These are phyloP conservation scores for Uronychia setigera DNA, from an alignment of 73 alveolate genomes.

Conservation along the genomic window DNA sequence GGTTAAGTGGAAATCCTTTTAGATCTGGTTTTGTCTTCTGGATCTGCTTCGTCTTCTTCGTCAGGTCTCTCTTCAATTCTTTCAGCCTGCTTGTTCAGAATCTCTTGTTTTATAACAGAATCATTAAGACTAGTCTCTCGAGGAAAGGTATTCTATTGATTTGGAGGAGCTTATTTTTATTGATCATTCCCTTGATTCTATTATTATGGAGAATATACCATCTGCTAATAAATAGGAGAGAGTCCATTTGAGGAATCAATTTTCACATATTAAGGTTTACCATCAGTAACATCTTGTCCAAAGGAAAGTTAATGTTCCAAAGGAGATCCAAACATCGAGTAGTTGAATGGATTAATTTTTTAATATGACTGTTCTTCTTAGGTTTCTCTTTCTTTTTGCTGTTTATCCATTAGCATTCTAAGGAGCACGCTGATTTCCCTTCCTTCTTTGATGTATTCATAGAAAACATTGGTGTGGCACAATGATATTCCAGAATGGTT, in stretches of 20 bases:
- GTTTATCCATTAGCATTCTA: not conserved
- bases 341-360: not conserved
- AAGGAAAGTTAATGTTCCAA: too few species aligned
- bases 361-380: too few species aligned
- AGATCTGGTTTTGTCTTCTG: not conserved
- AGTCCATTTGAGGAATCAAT: too few species aligned
- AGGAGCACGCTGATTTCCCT: conserved; percentile 16
- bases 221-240: too few species aligned
- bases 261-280: too few species aligned
- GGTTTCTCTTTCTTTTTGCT: too few species aligned
- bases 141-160: too few species aligned
- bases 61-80: not conserved
- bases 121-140: not conserved
- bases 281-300: too few species aligned
- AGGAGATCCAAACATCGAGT: too few species aligned
- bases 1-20: not conserved
- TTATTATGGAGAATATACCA: too few species aligned
- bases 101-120: not conserved
- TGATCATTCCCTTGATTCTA: too few species aligned
- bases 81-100: not conserved
- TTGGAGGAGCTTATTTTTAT: too few species aligned
- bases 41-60: not conserved
- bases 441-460: conserved; percentile 48
- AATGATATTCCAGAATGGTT: conserved; percentile 44
- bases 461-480: conserved; percentile 24